phyloP scores from a whole-genome alignment of 306 rosid genomes.

The Vigna radiata region DNA sequence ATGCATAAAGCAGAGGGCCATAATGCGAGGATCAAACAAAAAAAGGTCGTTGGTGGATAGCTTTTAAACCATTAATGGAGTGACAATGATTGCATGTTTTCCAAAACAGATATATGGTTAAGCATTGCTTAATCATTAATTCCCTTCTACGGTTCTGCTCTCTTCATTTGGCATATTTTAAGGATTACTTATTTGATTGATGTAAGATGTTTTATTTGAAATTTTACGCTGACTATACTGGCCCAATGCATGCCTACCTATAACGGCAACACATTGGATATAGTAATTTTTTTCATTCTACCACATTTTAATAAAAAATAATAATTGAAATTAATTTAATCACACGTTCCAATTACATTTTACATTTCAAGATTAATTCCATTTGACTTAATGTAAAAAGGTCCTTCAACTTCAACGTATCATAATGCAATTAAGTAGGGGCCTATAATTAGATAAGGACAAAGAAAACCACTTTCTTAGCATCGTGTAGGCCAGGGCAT shows the following conservation, averaged over 20 bases:
- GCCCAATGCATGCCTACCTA: neutral
- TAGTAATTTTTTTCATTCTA: neutral
- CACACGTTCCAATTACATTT: neutral
- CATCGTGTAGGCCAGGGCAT: neutral
- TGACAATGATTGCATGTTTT: constrained; percentile 47
- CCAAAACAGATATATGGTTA: constrained; percentile 23
- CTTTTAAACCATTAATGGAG: constrained; percentile 37
- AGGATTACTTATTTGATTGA: constrained; percentile 21
- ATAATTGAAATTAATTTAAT: neutral
- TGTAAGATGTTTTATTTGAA: constrained; percentile 41
- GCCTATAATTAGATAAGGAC: neutral
- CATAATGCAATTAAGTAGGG: neutral
- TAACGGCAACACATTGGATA: neutral
- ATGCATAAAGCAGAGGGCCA: constrained; percentile 35
- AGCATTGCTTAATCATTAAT: constrained; percentile 12
- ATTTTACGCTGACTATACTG: constrained; percentile 30
- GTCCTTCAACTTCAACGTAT: neutral
- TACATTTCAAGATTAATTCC: neutral
- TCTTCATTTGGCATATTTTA: constrained; percentile 41
- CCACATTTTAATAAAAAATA: neutral
- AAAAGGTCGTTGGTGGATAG: constrained; percentile 39
- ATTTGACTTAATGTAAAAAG: neutral
- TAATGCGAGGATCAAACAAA: constrained; percentile 36
- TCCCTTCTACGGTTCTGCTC: neutral
- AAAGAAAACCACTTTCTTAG: neutral